Evolutionary conservation across 2,329 filamentous ascomycete genomes (phyloP).

Genomic region (Incumbomyces lentus): DNA sequence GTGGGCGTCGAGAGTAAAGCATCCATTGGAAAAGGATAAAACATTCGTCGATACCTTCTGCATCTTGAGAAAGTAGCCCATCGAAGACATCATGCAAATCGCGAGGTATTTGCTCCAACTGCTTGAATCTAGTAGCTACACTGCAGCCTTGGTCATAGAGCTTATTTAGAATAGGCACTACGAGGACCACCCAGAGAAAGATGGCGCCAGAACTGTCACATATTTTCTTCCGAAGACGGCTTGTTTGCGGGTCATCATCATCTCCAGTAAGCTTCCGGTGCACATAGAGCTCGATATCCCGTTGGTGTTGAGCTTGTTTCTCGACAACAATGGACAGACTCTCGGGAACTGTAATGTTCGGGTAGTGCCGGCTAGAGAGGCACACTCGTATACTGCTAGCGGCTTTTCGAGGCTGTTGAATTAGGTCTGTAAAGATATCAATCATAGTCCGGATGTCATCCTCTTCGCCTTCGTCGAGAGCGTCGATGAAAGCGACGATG

Average conservation of each 20-base stretch:
- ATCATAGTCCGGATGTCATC: constrained; percentile 30
- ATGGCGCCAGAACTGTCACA: constrained; percentile 14
- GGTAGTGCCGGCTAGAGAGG: constrained; percentile 23
- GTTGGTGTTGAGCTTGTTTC: constrained; percentile 24
- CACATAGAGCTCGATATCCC: constrained; percentile 29
- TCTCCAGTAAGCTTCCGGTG: neutral
- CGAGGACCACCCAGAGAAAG: constrained; percentile 19
- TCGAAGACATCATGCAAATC: no score
- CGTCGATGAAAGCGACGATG: constrained; percentile 28
- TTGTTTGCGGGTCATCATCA: neutral
- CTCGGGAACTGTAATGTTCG: constrained; percentile 27
- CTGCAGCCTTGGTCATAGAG: constrained; percentile 25
- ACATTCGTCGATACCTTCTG: no score
- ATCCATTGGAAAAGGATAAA: no score
- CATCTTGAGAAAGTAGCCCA: no score
- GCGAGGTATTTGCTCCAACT: no score
- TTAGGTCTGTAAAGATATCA: constrained; percentile 26
- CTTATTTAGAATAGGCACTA: constrained; percentile 36
- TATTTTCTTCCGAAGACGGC: constrained; percentile 14
- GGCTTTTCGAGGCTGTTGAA: constrained; percentile 10
- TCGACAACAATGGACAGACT: constrained; percentile 27
- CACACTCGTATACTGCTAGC: constrained; percentile 24
- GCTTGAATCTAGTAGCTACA: constrained; percentile 19
- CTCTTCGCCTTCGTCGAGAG: constrained; percentile 38
- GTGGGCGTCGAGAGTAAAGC: no score